phyloP scores from a whole-genome alignment of 2,329 filamentous ascomycete genomes.

The Beauveria scarabaeidicola region DNA sequence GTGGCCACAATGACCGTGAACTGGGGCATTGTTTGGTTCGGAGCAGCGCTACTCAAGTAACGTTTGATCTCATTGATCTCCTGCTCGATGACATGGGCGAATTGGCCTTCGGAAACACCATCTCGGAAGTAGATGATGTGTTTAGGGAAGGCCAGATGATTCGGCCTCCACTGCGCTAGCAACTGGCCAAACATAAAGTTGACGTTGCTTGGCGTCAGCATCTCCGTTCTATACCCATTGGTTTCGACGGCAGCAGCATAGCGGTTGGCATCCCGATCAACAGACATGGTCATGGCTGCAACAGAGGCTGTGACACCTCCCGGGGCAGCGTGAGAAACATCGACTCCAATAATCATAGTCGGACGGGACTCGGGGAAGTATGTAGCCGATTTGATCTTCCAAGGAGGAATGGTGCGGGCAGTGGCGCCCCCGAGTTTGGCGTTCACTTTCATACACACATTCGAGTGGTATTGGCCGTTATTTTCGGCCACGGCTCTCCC shows the following conservation, averaged over 20 bases:
- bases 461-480: constrained; percentile 79
- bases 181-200: constrained; percentile 57
- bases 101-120: constrained; percentile 83
- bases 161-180: constrained; percentile 55
- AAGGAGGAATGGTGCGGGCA: constrained; percentile 32
- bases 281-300: constrained; percentile 78
- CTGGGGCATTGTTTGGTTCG: constrained; percentile 40
- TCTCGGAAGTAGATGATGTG: constrained; percentile 90
- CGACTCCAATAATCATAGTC: constrained; percentile 82
- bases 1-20: constrained; percentile 83
- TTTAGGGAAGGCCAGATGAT: constrained; percentile 43
- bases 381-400: constrained; percentile 20
- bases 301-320: constrained; percentile 63
- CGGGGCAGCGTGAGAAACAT: constrained; percentile 77
- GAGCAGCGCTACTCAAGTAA: constrained; percentile 36
- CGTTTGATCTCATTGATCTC: constrained; percentile 67
- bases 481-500: constrained; percentile 58
- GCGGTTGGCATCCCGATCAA: constrained; percentile 60
- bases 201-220: constrained; percentile 62
- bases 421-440: constrained; percentile 86
- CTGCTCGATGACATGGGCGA: constrained; percentile 65
- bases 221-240: constrained; percentile 75
- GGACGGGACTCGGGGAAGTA: constrained; percentile 35
- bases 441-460: constrained; percentile 95
- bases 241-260: constrained; percentile 75